Evolutionary conservation across 257 asterid species (phyloP).

Genomic region (Misopates orontium): DNA sequence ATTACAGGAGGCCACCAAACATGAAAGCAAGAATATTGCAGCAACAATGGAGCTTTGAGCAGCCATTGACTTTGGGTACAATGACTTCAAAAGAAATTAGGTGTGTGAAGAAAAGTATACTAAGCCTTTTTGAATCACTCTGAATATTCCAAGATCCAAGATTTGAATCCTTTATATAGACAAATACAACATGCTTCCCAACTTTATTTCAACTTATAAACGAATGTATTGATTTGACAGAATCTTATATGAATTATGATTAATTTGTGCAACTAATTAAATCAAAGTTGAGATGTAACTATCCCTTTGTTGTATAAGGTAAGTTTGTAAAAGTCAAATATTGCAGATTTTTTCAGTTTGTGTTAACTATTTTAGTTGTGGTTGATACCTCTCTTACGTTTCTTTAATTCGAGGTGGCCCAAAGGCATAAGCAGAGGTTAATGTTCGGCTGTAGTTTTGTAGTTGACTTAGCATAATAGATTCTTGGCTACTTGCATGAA

Average conservation of each 20-base stretch:
- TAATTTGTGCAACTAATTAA: no score
- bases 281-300: not conserved
- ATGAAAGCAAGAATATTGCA: conserved; percentile 28
- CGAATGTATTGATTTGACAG: no score
- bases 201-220: no score
- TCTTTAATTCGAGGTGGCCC: conserved; percentile 28
- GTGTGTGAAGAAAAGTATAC: not conserved
- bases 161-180: conserved; percentile 25
- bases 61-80: conserved; percentile 28
- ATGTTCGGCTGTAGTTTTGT: conserved; percentile 1
- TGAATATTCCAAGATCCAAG: not conserved
- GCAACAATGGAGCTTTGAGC: conserved; percentile 10
- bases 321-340: conserved; percentile 27
- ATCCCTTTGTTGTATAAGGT: not conserved
- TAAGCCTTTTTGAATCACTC: not conserved
- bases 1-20: conserved; percentile 34
- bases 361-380: conserved; percentile 9
- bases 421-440: conserved; percentile 27
- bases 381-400: not conserved
- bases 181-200: not conserved
- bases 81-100: not conserved
- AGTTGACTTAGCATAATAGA: conserved; percentile 37
- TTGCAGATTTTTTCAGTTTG: conserved; percentile 10
- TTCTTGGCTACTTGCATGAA: conserved; percentile 26
- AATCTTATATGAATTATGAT: no score